Evolutionary conservation across 1,284 basidiomycete genomes (phyloP), one percentile per base, ranked within the genome.

Genomic region (Ceratobasidium sp.): DNA sequence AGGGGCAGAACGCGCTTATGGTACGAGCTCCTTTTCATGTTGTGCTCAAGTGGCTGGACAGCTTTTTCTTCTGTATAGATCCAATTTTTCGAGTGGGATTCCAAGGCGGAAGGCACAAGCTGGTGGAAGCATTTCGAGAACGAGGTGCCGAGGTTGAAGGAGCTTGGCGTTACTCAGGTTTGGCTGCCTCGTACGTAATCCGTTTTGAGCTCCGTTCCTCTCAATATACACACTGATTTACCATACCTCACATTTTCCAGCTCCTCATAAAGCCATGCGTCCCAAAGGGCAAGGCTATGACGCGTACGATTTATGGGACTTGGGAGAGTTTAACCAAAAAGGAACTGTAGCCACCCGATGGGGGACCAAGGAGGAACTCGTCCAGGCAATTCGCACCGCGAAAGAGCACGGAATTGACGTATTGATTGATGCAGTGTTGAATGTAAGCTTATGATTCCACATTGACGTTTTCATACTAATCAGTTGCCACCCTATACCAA

Each of bases 311-410:
- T 78, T 92, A 80, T 95, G 92, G 91, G 94, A 95, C 79, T 82
- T 98, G 11, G 96, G 96, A 59, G 95, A 98, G 82, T 98, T 97
- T 76, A 82, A 94, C 64, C 91, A 93, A 79, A 96, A 94, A 79
- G 92, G 91, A 12, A 82, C 86, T n/a, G 81, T 87, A 63, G 80
- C 83, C 9, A 98, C 95, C n/a, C 87, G 95, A 75, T 98, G 95
- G 93, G 96, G 96, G 21, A 91, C 90, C 14, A 91, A 90, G 76
- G 87, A 94, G 56, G 89, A 98, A 77, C 86, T 96, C 23, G 78
- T 94, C 1, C 78, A 81, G 4, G 89, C 91, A 12, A 90, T 92
- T 79, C 79, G 81, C 66, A 78, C 81, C 30, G 91, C 91, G 2
- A 84, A 83, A 74, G 79, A 82, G 75, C 82, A 85, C 75, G 85